Evolutionary conservation across 495 filamentous ascomycete genomes (phyloP), one percentile per base, ranked within the genome.

Genomic region (Penicillium paradoxum): DNA sequence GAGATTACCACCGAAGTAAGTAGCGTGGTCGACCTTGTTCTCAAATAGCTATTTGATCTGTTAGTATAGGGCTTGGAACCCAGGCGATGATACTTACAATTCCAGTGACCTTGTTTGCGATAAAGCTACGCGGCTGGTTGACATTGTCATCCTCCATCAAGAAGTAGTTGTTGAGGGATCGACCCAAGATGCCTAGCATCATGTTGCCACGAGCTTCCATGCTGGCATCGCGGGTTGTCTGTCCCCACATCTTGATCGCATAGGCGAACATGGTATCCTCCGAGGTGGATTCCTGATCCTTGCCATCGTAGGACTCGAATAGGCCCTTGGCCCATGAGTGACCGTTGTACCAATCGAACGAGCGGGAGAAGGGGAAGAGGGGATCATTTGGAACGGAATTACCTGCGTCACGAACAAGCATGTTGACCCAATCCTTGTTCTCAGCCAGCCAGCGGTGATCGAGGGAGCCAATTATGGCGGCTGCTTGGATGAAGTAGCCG

Each of bases 291-390:
- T 98, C 93, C 64, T 97, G 77, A 62, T 98, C 88, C 62, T 97
- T 96, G 56, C 91, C 88, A 63, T 98, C 95, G 33, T 73, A 79
- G n/a, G 85, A 85, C 57, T 91, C 89, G 66, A 88, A 95, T n/a
- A 98, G 78, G 6, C 93, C 93, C 58, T 96, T 89, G 2, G 93
- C 95, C 88, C 92, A 98, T 9, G 87, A 91, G 76, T 98, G 93
- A 6, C 93, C 93, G 63, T 95, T 83, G 71, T 81, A 97, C 88
- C 90, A 96, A 69, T 98, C 93, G 58, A 97, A 97, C 39, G 71
- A 77, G 17, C 93, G 82, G n/a, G 79, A 91, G 60, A 90, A 84
- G 0, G 95, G 90, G 73, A 97, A 98, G 58, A 81, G 83, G 14
- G 75, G 73, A 64, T 97, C 93, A 22, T 74, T 57, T 2, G 75